Conservation (phyloP, 2,329 filamentous ascomycete species). For the Plenodomus lindquistii region DNA sequence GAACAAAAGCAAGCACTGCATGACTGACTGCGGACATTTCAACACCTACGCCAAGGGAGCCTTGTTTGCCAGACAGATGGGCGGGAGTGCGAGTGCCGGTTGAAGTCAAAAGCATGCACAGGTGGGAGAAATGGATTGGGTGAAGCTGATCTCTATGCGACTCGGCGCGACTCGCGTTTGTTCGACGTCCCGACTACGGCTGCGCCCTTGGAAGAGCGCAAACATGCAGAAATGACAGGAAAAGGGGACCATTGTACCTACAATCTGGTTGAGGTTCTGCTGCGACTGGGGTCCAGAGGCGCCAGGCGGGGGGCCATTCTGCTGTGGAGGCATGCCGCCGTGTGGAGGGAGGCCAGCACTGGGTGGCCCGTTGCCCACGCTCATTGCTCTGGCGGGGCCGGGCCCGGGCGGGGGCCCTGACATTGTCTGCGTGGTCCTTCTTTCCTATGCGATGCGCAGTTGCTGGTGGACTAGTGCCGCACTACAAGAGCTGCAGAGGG, state of each 20-base stretch:
- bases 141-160: too few relatives aligned
- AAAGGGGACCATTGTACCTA: constrained; percentile 57
- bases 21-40: too few relatives aligned
- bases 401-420: constrained; percentile 43
- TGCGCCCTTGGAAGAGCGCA: too few relatives aligned
- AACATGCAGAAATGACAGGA: neutral
- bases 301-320: constrained; percentile 53
- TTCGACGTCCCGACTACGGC: too few relatives aligned
- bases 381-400: constrained; percentile 42
- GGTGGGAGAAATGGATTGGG: too few relatives aligned
- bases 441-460: constrained; percentile 13
- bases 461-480: constrained; percentile 30
- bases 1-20: neutral
- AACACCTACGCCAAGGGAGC: too few relatives aligned
- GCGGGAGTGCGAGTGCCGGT: too few relatives aligned
- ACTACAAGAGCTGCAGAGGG: constrained; percentile 5
- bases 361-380: constrained; percentile 49
- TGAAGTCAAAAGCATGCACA: too few relatives aligned
- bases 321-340: constrained; percentile 54
- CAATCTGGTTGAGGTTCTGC: constrained; percentile 94
- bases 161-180: too few relatives aligned
- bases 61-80: too few relatives aligned
- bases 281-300: constrained; percentile 67
- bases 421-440: constrained; percentile 32
- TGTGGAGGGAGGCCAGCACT: constrained; percentile 45